Percentiles rank a stretch among this genome's conserved stretches.
phyloP scores from a whole-genome alignment of 345 rosid genomes.

The Murraya paniculata region DNA sequence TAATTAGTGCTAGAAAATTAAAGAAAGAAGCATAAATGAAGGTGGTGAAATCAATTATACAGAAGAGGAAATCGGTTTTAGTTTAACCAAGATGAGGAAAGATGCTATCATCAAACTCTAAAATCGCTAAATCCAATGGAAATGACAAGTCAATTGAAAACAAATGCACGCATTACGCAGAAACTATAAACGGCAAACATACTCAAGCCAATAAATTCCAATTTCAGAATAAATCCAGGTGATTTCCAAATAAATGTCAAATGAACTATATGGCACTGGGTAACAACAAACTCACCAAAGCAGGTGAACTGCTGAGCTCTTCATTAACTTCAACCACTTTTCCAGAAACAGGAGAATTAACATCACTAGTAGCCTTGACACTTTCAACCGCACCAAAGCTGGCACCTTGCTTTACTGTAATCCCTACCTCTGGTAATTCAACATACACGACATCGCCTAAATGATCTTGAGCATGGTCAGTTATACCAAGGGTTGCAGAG shows the following conservation, averaged over 20 bases:
- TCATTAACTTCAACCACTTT: conserved; percentile 73
- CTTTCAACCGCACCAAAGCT: conserved; percentile 98
- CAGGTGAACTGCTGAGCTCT: conserved; percentile 62
- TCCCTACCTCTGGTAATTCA: conserved; percentile 83
- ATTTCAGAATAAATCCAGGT: background rate
- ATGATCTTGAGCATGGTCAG: conserved; percentile 97
- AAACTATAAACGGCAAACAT: background rate
- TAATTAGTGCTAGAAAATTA: background rate
- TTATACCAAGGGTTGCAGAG: conserved; percentile 80
- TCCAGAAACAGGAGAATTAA: conserved; percentile 90
- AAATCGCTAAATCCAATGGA: background rate
- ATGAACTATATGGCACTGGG: background rate
- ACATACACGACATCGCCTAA: conserved; percentile 96
- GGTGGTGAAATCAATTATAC: too few species aligned
- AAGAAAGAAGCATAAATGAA: background rate
- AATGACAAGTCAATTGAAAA: background rate
- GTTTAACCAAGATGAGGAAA: background rate
- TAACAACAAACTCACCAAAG: conserved; percentile 55
- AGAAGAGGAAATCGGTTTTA: background rate
- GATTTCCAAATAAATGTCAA: background rate
- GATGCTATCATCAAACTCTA: background rate
- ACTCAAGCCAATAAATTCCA: background rate
- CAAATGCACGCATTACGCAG: background rate
- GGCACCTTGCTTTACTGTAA: conserved; percentile 55
- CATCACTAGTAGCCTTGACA: conserved; percentile 97